Evolutionary conservation across 495 filamentous ascomycete species (phyloP).

Genomic region (Aspergillus ellipticus): DNA sequence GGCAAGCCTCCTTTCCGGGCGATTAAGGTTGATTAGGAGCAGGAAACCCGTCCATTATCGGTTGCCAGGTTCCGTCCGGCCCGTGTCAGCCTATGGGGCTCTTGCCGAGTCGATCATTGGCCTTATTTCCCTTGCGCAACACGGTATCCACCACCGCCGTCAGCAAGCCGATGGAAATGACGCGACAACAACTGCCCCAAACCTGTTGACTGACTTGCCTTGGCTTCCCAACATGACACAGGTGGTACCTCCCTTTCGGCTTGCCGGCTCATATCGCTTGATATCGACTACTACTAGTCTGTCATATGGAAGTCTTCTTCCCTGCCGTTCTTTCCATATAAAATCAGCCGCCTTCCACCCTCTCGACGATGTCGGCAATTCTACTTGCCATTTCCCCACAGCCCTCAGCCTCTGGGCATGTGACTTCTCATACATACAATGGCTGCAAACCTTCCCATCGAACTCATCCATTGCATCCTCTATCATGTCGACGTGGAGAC

Average conservation of each 20-base stretch:
- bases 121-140: background rate
- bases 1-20: background rate
- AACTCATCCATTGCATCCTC: constrained; percentile 20
- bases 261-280: background rate
- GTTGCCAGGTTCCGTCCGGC: background rate
- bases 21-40: background rate
- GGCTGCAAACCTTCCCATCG: constrained; percentile 13
- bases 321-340: background rate
- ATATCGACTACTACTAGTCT: background rate
- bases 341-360: background rate
- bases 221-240: background rate
- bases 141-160: background rate
- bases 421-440: constrained; percentile 3
- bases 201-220: background rate
- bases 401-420: background rate
- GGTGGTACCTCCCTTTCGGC: background rate
- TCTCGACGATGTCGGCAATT: background rate
- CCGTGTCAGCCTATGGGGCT: background rate
- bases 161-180: background rate
- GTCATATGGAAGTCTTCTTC: background rate
- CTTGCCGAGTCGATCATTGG: background rate
- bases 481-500: constrained; percentile 15
- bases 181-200: background rate
- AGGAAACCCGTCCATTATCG: background rate
- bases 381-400: background rate